A percentile compares a stretch with the other conserved stretches of the same genome.
Evolutionary conservation across 2,329 filamentous ascomycete species (phyloP).

Genomic region (Calonectria hawksworthii): DNA sequence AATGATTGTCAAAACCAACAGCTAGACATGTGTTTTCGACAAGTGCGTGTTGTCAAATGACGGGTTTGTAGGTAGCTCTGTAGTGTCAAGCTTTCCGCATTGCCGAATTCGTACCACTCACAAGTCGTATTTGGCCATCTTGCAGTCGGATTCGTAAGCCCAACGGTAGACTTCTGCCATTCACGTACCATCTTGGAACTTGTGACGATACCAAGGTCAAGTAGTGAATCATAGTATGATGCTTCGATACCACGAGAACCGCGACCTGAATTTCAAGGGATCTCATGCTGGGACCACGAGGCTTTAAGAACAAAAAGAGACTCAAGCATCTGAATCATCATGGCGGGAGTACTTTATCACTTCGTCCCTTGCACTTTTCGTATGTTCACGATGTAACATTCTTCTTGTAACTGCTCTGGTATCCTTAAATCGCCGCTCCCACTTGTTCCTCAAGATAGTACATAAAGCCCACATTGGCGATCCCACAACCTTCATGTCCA

Average conservation of each 20-base stretch:
- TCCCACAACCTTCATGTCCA: conserved; percentile 41
- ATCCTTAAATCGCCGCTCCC: not conserved
- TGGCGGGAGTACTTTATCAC: not conserved
- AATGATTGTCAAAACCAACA: not conserved
- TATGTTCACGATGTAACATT: not conserved
- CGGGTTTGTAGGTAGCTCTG: not conserved
- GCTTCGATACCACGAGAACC: too few relatives aligned
- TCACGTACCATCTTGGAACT: not conserved
- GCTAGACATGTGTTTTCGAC: not conserved
- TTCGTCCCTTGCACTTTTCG: not conserved
- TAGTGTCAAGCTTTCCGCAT: not conserved
- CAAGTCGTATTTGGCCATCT: not conserved
- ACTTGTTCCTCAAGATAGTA: not conserved
- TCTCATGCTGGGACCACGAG: not conserved
- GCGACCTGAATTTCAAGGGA: not conserved
- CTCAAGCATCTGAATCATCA: not conserved
- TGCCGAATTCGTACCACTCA: not conserved
- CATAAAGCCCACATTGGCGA: not conserved
- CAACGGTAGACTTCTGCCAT: not conserved
- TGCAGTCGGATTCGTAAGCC: not conserved
- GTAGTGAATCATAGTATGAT: not conserved
- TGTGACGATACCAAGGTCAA: not conserved
- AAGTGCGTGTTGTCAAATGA: not conserved
- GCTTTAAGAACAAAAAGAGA: not conserved
- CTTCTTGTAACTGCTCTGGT: not conserved